phyloP scores from a whole-genome alignment of 106 monocot species.

The Dioscorea alata region DNA sequence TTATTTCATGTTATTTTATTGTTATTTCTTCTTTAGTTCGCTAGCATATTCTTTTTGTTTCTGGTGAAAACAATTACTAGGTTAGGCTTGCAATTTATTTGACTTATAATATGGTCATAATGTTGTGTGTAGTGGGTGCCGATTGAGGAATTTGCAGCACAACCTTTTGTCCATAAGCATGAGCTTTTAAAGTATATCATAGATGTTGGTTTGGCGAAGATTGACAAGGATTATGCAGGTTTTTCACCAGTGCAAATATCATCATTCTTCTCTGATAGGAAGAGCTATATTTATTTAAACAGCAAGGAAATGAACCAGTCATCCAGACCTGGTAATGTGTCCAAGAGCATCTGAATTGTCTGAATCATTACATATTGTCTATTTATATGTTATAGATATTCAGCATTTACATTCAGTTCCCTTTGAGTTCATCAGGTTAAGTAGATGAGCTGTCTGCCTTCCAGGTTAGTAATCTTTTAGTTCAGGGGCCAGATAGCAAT shows the following conservation, averaged over 20 bases:
- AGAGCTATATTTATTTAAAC: constrained; percentile 52
- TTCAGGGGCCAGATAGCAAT: too few relatives aligned
- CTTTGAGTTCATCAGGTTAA: too few relatives aligned
- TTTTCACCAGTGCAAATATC: constrained; percentile 45
- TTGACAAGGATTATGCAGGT: constrained; percentile 49
- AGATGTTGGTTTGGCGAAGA: constrained; percentile 50
- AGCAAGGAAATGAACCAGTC: constrained; percentile 38
- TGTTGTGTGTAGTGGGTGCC: constrained; percentile 74
- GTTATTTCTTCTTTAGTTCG: too few relatives aligned
- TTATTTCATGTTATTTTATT: too few relatives aligned
- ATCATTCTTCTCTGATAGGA: constrained; percentile 43
- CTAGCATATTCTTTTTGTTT: too few relatives aligned
- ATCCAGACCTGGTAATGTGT: constrained; percentile 15
- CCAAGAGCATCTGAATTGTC: constrained; percentile 6
- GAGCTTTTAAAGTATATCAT: constrained; percentile 55
- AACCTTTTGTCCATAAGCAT: constrained; percentile 65
- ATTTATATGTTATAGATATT: too few relatives aligned
- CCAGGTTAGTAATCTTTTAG: too few relatives aligned
- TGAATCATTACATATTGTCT: not conserved
- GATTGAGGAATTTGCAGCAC: constrained; percentile 57
- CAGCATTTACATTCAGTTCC: too few relatives aligned
- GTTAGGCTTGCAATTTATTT: too few relatives aligned
- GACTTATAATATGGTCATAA: too few relatives aligned
- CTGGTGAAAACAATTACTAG: too few relatives aligned
- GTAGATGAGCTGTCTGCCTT: too few relatives aligned